Percentiles rank a stretch among this genome's conserved stretches.
phyloP scores from a whole-genome alignment of 306 rosid species.

The Cyamopsis tetragonoloba region DNA sequence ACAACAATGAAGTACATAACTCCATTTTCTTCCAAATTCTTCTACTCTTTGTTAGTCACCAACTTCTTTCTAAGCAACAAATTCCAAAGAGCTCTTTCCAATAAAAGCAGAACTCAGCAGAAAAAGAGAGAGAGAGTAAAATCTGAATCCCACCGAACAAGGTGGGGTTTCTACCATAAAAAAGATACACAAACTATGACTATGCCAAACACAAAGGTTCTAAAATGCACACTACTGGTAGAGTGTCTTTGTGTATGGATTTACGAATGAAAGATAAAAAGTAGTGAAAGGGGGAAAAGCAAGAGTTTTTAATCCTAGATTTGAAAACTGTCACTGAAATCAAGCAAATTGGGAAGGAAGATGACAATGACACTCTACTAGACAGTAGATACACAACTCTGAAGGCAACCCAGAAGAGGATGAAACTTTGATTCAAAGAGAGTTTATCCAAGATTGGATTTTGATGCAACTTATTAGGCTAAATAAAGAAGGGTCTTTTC shows the following conservation, averaged over 20 bases:
- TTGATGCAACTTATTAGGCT: constrained; percentile 9
- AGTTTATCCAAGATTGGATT: constrained; percentile 44
- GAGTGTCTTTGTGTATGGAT: constrained; percentile 20
- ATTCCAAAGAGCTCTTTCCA: constrained; percentile 33
- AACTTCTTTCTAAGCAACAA: constrained; percentile 6
- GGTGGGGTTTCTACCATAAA: constrained; percentile 9
- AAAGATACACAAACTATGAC: constrained; percentile 9
- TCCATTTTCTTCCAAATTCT: constrained; percentile 47
- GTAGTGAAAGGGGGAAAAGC: constrained; percentile 4
- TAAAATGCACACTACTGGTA: constrained; percentile 28
- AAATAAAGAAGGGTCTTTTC: constrained; percentile 13
- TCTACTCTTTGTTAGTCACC: constrained; percentile 15
- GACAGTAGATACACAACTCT: background rate
- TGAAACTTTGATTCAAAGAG: constrained; percentile 77
- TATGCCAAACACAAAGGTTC: constrained; percentile 30
- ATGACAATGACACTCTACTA: constrained; percentile 38
- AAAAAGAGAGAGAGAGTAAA: background rate
- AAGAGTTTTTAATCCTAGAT: constrained; percentile 33
- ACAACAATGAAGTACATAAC: constrained; percentile 44
- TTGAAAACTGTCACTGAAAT: constrained; percentile 37
- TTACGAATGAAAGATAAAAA: background rate
- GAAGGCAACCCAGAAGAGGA: constrained; percentile 42
- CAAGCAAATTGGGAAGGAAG: constrained; percentile 17
- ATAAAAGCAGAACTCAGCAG: constrained; percentile 11
- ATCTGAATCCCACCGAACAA: constrained; percentile 20